Evolutionary conservation across 768 basidiomycete species (phyloP), one percentile per base, ranked within the genome.

Genomic region (Russula brevipes): DNA sequence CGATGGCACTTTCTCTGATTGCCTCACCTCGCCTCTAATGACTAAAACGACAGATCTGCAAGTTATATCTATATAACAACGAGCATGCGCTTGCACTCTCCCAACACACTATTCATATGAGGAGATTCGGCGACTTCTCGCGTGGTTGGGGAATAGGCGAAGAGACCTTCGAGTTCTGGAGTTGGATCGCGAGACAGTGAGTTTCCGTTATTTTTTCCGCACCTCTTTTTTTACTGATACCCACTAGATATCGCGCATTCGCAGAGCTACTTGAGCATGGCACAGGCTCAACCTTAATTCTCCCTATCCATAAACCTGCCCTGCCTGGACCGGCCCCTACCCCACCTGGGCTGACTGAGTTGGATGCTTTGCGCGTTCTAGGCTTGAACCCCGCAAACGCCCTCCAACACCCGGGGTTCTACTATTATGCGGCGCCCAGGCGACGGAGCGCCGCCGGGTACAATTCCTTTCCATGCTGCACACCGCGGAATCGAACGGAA

Each of bases 81-180:
- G 94, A 97, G 68, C 85, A 91, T 50, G 78, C 87, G 0, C 82
- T 91, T 6, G 88, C 93, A 0, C 76, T 97, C 2, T 85, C 86
- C 0, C 88, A 94, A 66, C 88, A 98, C 73, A 88, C 86, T 63
- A 82, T 85, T 12, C 97, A 99, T 71, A 81, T 96, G 64, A 84
- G 86, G 39, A 85, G 85, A 64, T 96, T 97, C 68, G 82, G 87
- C 5, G 91, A 94, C 69, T 85, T 99, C 67, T 89, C 90, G 5
- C 78, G 89, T 19, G 87, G 88, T 0, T 98, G 97, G 96, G 91
- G 92, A 8, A 98, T 98, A 59, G 95, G 94, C 16, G 93, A 95
- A 69, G 91, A 94, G 70, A 97, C 92, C 0, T 98, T 91, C 67
- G 97, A 98, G 72, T 98, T 88, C 71, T 98, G 96, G 96, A 91